A percentile compares a stretch with the other conserved stretches of the same genome.
Conservation (phyloP, 192 early-diverging fungal genomes). For the Gigaspora rosea region DNA sequence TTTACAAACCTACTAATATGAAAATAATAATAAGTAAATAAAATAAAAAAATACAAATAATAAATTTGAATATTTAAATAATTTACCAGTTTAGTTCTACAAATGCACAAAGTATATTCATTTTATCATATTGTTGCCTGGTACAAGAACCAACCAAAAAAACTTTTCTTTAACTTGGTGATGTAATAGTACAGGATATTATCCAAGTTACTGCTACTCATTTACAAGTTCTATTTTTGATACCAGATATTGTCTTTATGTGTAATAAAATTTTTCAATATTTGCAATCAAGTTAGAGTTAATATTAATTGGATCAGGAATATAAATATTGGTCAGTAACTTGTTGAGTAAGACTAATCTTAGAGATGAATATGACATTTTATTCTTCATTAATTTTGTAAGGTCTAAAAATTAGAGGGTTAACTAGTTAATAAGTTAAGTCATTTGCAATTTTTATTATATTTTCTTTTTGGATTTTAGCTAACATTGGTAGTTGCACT, state of each 20-base stretch:
- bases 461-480: background rate
- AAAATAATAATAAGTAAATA: too few relatives aligned
- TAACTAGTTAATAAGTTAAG: background rate
- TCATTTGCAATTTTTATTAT: background rate
- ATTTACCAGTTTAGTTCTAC: too few relatives aligned
- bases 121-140: too few relatives aligned
- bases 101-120: too few relatives aligned
- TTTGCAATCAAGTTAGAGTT: too few relatives aligned
- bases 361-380: background rate
- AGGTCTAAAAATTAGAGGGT: constrained; percentile 16
- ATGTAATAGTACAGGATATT: too few relatives aligned
- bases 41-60: too few relatives aligned
- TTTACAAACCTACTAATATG: too few relatives aligned
- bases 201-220: too few relatives aligned
- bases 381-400: constrained; percentile 1
- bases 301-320: background rate
- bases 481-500: constrained; percentile 7
- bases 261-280: background rate
- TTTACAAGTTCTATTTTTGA: background rate
- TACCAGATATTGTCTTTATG: background rate
- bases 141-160: too few relatives aligned
- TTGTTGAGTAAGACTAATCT: background rate
- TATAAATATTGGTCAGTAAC: too few relatives aligned
- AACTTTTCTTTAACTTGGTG: too few relatives aligned
- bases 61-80: background rate